Evolutionary conservation across 192 early-diverging fungal genomes (phyloP), one percentile per base, ranked within the genome.

Genomic region (Linnemannia hyalina): DNA sequence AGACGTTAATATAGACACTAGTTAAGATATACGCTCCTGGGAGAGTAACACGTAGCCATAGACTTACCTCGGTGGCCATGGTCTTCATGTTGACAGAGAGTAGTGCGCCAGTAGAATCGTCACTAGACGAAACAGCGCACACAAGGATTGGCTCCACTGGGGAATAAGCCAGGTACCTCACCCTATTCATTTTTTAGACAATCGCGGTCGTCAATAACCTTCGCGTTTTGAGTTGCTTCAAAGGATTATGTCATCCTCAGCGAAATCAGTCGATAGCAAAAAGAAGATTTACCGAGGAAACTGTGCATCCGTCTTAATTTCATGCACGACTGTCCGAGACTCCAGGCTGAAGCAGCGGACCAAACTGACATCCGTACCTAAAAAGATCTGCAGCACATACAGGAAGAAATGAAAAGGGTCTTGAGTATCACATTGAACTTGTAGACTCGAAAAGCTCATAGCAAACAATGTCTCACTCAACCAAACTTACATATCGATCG

Each of bases 291-390:
- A 89, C 91, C 88, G 89, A 73, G 89, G 89, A 52, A 88, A 91
- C 65, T 88, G 88, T 3, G 85, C 80, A 32, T 89, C 88, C 40
- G 85, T 91, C 70, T 82, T 82, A 76, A 93, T 92, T 55, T 91
- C 90, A 70, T 93, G 93, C 20, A 94, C 90, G 13, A 94, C 71
- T 4, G 92, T 89, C 60, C 88, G 89, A 7, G 88, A 83, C 44
- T 94, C 93, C 7, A 89, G 78, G 76, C 91, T 93, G 75, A 93
- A 94, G 47, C 91, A 88, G 36, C 89, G 82, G 77, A 94, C 88
- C 26, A 88, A 55, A 44, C 87, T 88, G 36, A 80, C 65, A 81
- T 91, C 90, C 15, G 92, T 94, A 6, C 92, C 91, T 36, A 93
- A 77, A 35, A 93, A 92, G 6, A 94, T 76, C 91, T 92, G 74